Evolutionary conservation across 352 stramenopile species (phyloP).

Genomic region (Phytopythium delawarense): DNA sequence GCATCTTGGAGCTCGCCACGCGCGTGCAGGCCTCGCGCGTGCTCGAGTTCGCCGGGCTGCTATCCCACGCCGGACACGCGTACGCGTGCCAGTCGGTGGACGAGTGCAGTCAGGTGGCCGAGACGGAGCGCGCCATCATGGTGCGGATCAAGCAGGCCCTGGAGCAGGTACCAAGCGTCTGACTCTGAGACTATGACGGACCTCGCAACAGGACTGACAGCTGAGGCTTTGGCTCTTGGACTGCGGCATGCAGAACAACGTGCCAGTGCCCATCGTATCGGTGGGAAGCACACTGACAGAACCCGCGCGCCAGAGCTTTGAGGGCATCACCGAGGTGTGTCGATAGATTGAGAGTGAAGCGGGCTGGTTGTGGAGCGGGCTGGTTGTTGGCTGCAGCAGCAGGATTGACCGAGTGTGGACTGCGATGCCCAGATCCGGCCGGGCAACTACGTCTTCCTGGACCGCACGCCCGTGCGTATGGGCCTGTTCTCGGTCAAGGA

Average conservation of each 20-base stretch:
- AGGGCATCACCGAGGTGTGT: slow-evolving; percentile 60
- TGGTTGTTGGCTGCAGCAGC: neutral
- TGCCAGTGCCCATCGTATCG: slow-evolving; percentile 54
- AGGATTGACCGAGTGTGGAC: neutral
- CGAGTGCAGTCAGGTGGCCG: slow-evolving; percentile 47
- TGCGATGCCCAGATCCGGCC: slow-evolving; percentile 39
- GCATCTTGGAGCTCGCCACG: slow-evolving; percentile 42
- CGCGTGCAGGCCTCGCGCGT: slow-evolving; percentile 43
- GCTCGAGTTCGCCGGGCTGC: slow-evolving; percentile 51
- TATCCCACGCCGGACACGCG: slow-evolving; percentile 61
- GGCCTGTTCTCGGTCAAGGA: slow-evolving; percentile 55
- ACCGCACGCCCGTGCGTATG: slow-evolving; percentile 68
- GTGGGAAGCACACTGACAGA: slow-evolving; percentile 69
- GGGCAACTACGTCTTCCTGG: slow-evolving; percentile 74
- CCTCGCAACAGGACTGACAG: no score
- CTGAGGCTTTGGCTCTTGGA: neutral
- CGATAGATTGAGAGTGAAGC: no score
- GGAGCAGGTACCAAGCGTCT: slow-evolving; percentile 20
- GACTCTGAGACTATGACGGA: neutral
- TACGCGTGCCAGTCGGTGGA: slow-evolving; percentile 47
- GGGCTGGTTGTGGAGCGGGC: neutral
- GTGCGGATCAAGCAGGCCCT: slow-evolving; percentile 56
- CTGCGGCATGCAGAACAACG: slow-evolving; percentile 22
- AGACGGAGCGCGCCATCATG: slow-evolving; percentile 59
- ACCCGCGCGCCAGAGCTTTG: slow-evolving; percentile 48